Base-by-base conservation (phyloP, 768 basidiomycete genomes). In the Amanita thiersii region DNA sequence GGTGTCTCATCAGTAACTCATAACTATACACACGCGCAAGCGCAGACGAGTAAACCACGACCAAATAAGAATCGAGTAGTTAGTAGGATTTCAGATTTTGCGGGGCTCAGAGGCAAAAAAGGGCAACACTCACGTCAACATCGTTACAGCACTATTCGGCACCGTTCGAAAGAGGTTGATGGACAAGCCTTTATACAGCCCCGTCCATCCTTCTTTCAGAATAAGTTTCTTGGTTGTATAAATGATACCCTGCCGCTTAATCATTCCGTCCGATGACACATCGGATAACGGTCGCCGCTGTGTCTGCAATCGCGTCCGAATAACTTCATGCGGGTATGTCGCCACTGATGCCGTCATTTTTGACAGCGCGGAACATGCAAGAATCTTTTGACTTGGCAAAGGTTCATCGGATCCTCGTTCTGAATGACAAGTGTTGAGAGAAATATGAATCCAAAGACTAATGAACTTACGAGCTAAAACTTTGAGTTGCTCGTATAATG, bases 251-350 rank as follows among this genome's bases (percentile, higher is more conserved):
- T 45, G 77, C 23, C 62, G 54, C 53, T 69, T 75, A 52, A 79
- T 51, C 75, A 79, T 75, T 18, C 77, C 76, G 39, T 78, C 75
- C 10, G 77, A 78, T 3, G 74, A 75, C 50, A 73, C 72, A 50
- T 72, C 72, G 32, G 72, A 67, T 36, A 86, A 66, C 33, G 78
- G 82, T 39, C 77, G 75, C 44, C 76, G 71, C 51, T 82, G 78
- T 3, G 94, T 93, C 61, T 99, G 96, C 36, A 98, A 64, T 4
- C 94, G 79, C n/a, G 96, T 98, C n/a, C 96, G 86, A 25, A 99
- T 73, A 32, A 99, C 96, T 61, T 99, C 96, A 63, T 99, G 96
- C 1, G 96, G 96, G 59, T 99, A 99, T 24, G 96, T 98, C 26
- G 84, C 86, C 14, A 97, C 66, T 12, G 91, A 92, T 5, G 96